Evolutionary conservation across 2,329 filamentous ascomycete genomes (phyloP).

Genomic region (Hysterium pulicare): DNA sequence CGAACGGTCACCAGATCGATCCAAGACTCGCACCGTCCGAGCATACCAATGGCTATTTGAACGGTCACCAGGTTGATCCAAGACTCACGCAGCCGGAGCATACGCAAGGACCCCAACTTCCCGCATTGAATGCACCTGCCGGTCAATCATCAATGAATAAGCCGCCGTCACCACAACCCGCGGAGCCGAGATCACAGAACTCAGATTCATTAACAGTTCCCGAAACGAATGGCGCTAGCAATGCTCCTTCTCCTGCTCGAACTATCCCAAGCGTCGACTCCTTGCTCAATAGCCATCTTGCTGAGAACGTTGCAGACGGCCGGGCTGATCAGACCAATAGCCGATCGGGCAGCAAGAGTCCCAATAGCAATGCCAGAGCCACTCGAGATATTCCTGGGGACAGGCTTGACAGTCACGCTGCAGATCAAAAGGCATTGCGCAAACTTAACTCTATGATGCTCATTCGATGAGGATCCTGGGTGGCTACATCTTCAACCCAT

Average conservation of each 20-base stretch:
- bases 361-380: conserved; percentile 25
- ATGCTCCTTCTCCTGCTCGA: conserved; percentile 24
- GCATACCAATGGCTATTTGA: not conserved
- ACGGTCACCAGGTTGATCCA: conserved; percentile 6
- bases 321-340: conserved; percentile 28
- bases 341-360: conserved; percentile 43
- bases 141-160: conserved; percentile 20
- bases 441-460: conserved; percentile 2
- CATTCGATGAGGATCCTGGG: not conserved
- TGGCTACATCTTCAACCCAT: not conserved
- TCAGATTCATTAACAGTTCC: conserved; percentile 40
- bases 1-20: conserved; percentile 4
- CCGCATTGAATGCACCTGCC: conserved; percentile 36
- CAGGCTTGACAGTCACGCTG: conserved; percentile 18
- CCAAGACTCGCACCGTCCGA: conserved; percentile 4
- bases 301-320: conserved; percentile 21
- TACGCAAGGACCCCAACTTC: conserved; percentile 32
- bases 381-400: conserved; percentile 31
- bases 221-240: conserved; percentile 25
- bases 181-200: conserved; percentile 46
- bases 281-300: conserved; percentile 27
- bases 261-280: conserved; percentile 54
- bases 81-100: conserved; percentile 3
- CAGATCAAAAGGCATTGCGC: not conserved
- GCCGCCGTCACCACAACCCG: conserved; percentile 27